These are phyloP conservation scores for Gynochthodes officinalis DNA, from an alignment of 257 asterid genomes.

Conservation along the genomic window DNA sequence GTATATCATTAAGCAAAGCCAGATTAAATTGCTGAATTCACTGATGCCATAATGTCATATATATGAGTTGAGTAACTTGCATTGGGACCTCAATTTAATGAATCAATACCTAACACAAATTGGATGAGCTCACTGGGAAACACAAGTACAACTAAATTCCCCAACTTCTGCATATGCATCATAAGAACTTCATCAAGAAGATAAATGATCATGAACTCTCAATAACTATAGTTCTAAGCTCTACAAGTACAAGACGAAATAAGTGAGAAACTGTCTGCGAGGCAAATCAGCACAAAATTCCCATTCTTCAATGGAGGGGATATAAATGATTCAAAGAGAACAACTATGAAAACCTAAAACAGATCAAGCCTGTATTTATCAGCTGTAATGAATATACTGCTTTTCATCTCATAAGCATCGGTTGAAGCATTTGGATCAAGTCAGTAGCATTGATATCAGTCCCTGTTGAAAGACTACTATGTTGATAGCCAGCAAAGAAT, in stretches of 20 bases:
- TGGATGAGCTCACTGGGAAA: neutral
- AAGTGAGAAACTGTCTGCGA: neutral
- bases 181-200: neutral
- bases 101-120: neutral
- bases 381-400: neutral
- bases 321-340: neutral
- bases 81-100: neutral
- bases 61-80: neutral
- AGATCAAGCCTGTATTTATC: neutral
- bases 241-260: neutral
- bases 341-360: neutral
- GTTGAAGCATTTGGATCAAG: constrained; percentile 5
- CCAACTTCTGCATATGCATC: neutral
- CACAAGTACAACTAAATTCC: neutral
- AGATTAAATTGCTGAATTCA: neutral
- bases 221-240: neutral
- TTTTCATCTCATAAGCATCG: neutral
- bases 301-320: neutral
- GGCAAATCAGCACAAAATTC: neutral
- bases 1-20: neutral
- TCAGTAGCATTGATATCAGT: neutral
- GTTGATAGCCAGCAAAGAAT: constrained; percentile 14
- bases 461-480: neutral
- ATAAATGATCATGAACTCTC: neutral
- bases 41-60: neutral